Conservation (phyloP, 371 early-diverging fungal genomes). For the Mortierella polycephala region DNA sequence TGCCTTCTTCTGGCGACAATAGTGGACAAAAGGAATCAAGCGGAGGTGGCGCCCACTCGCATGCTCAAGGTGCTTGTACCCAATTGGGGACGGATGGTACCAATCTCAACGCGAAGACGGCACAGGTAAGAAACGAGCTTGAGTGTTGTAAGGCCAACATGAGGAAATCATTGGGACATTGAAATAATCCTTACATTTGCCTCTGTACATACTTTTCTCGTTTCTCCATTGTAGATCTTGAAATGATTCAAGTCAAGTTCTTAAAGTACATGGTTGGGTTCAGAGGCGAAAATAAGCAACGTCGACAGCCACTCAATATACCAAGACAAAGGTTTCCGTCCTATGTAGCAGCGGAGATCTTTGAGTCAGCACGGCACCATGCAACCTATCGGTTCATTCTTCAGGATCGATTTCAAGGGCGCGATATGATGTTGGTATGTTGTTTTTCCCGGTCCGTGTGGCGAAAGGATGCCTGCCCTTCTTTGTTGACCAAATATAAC, state of each 20-base stretch:
- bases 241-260: constrained; percentile 46
- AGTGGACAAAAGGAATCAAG: constrained; percentile 54
- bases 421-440: constrained; percentile 42
- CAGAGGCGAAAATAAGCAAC: constrained; percentile 7
- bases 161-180: not conserved
- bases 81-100: constrained; percentile 53
- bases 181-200: too few species aligned
- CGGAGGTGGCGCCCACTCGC: constrained; percentile 48
- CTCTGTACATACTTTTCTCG: not conserved
- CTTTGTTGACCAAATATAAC: not conserved
- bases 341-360: constrained; percentile 47
- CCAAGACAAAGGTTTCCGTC: constrained; percentile 37
- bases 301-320: not conserved
- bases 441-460: too few species aligned
- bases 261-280: constrained; percentile 38
- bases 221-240: constrained; percentile 29
- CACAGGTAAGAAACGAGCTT: constrained; percentile 13
- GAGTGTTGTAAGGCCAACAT: not conserved
- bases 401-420: constrained; percentile 43
- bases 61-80: constrained; percentile 43
- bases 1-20: not conserved
- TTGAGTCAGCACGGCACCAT: constrained; percentile 50
- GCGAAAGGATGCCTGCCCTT: not conserved
- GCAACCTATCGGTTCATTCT: constrained; percentile 53
- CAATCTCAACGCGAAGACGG: constrained; percentile 41